Conservation (phyloP, 768 basidiomycete species). For the Naganishia onofrii region DNA sequence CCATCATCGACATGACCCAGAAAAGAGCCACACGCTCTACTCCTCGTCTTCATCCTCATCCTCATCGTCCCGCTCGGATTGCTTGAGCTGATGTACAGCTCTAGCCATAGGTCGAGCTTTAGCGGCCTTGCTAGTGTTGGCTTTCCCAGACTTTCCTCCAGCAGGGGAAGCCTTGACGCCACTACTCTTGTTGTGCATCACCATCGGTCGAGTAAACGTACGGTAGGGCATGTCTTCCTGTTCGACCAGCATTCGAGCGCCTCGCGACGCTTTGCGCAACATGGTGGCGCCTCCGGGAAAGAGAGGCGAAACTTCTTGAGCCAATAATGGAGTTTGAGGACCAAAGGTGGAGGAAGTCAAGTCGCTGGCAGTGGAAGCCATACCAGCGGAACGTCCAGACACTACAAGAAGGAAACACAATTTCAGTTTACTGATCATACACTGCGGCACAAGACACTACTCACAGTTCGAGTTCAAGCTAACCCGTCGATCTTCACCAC, state of each 20-base stretch:
- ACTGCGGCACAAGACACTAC: neutral
- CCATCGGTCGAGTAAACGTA: conserved; percentile 4
- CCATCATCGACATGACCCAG: neutral
- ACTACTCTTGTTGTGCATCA: neutral
- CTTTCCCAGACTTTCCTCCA: neutral
- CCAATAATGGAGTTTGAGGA: conserved; percentile 8
- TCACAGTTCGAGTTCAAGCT: conserved; percentile 22
- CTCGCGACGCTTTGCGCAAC: neutral
- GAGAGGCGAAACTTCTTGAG: neutral
- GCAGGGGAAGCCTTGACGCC: conserved; percentile 2
- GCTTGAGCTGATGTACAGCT: neutral
- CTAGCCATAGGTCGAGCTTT: neutral
- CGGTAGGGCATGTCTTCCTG: neutral
- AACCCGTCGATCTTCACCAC: conserved; percentile 3
- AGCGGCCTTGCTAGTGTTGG: neutral
- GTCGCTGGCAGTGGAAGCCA: conserved; percentile 10
- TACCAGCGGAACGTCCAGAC: conserved; percentile 15
- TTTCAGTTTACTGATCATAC: neutral
- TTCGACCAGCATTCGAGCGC: neutral
- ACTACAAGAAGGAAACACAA: neutral
- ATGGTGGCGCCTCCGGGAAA: neutral
- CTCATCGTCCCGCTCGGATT: neutral
- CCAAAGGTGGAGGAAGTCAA: conserved; percentile 5
- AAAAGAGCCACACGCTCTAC: neutral
- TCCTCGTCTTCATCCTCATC: neutral